phyloP scores from a whole-genome alignment of 108 stramenopile genomes.

The Hondaea fermentalgiana region DNA sequence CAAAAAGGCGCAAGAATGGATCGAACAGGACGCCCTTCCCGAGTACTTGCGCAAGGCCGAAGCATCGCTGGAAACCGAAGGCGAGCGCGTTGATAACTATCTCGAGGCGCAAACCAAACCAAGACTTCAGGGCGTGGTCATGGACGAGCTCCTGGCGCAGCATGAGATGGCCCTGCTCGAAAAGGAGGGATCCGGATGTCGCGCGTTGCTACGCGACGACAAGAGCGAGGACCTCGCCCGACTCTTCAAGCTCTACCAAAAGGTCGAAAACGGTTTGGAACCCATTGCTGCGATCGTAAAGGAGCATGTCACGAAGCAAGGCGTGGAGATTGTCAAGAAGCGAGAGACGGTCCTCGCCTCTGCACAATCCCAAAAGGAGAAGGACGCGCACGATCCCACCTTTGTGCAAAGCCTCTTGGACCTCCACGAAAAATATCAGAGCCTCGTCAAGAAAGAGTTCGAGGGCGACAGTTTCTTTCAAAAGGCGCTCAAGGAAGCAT shows the following conservation, averaged over 20 bases:
- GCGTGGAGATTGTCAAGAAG: slow-evolving; percentile 71
- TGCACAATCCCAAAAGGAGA: slow-evolving; percentile 4
- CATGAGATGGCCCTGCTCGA: slow-evolving; percentile 81
- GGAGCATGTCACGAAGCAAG: slow-evolving; percentile 69
- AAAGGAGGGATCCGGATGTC: slow-evolving; percentile 92
- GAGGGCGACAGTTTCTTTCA: slow-evolving; percentile 84
- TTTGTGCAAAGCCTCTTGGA: slow-evolving; percentile 91
- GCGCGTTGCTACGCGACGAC: slow-evolving; percentile 85
- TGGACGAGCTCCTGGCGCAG: slow-evolving; percentile 88
- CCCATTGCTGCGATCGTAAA: slow-evolving; percentile 84
- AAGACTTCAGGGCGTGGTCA: slow-evolving; percentile 78
- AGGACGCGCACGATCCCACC: slow-evolving; percentile 82
- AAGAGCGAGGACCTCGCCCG: slow-evolving; percentile 86
- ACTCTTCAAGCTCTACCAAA: slow-evolving; percentile 87
- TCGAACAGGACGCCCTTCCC: slow-evolving; percentile 81
- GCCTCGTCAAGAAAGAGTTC: slow-evolving; percentile 81
- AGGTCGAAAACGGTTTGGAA: slow-evolving; percentile 79
- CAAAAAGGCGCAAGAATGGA: slow-evolving; percentile 89
- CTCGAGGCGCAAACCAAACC: slow-evolving; percentile 77
- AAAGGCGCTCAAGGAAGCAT: slow-evolving; percentile 97
- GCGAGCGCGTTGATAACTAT: slow-evolving; percentile 76
- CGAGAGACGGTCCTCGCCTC: slow-evolving; percentile 50
- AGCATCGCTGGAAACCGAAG: slow-evolving; percentile 75
- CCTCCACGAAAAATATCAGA: slow-evolving; percentile 88
- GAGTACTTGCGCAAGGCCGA: slow-evolving; percentile 95